Evolutionary conservation across 169 alveolate genomes (phyloP).

Genomic region (Neospora caninum): DNA sequence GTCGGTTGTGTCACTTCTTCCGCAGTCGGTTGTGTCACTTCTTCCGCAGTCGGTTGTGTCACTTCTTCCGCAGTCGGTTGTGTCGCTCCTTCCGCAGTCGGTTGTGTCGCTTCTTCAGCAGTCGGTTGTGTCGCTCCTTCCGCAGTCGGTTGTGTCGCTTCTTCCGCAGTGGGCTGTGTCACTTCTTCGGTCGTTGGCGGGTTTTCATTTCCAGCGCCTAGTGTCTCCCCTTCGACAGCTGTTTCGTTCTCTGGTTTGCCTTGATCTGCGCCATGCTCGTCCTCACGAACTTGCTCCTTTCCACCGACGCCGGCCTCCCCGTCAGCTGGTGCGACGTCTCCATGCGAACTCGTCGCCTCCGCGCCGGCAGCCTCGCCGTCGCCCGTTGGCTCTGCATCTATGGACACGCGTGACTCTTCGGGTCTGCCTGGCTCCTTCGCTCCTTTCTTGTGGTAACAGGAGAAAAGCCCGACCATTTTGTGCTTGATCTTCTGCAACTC

Average conservation of each 20-base stretch:
- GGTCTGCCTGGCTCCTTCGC: background rate
- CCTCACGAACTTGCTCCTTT: no score
- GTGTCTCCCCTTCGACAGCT: no score
- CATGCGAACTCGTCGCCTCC: background rate
- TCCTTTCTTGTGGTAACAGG: conserved; percentile 20
- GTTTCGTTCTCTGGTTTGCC: no score
- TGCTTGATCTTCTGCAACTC: background rate
- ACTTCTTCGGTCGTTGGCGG: no score
- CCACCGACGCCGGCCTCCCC: no score
- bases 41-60: background rate
- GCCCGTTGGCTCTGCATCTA: background rate
- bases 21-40: background rate
- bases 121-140: background rate
- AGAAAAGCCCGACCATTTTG: background rate
- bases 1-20: background rate
- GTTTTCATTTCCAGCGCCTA: no score
- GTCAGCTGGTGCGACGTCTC: background rate
- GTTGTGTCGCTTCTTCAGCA: background rate
- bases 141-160: background rate
- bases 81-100: background rate
- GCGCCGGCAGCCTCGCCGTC: background rate
- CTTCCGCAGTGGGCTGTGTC: background rate
- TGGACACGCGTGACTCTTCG: background rate
- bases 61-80: background rate
- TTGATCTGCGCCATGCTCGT: no score